phyloP scores from a whole-genome alignment of 2,329 filamentous ascomycete genomes.

The Arthrobotrys sphaeroides region DNA sequence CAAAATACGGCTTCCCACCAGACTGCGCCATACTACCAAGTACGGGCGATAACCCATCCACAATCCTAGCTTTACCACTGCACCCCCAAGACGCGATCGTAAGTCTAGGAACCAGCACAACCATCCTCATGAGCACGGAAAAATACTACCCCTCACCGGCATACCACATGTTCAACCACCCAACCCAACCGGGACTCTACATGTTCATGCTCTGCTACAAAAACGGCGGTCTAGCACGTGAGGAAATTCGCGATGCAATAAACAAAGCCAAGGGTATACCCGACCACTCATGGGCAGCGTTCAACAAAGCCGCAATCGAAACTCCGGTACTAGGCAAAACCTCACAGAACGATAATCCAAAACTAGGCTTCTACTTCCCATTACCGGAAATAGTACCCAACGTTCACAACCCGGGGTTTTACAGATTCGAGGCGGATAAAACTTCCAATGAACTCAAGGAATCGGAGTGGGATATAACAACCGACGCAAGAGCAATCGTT shows the following conservation, averaged over 20 bases:
- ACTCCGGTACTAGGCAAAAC: constrained; percentile 74
- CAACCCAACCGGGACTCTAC: constrained; percentile 86
- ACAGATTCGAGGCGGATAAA: constrained; percentile 75
- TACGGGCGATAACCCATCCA: constrained; percentile 95
- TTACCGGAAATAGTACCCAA: constrained; percentile 96
- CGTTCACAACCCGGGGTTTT: constrained; percentile 78
- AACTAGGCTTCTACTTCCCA: constrained; percentile 92
- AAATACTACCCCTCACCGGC: constrained; percentile 86
- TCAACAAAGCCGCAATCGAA: constrained; percentile 76
- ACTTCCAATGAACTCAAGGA: constrained; percentile 66
- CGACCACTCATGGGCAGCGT: constrained; percentile 75
- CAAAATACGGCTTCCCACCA: constrained; percentile 75
- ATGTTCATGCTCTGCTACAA: constrained; percentile 99
- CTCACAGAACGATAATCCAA: constrained; percentile 68
- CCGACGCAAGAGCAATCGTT: constrained; percentile 86
- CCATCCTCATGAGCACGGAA: constrained; percentile 97
- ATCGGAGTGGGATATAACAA: constrained; percentile 66
- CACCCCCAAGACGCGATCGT: constrained; percentile 91
- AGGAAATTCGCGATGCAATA: constrained; percentile 84
- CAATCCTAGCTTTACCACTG: constrained; percentile 88
- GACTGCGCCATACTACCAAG: constrained; percentile 84
- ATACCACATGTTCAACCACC: constrained; percentile 99
- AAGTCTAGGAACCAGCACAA: constrained; percentile 91
- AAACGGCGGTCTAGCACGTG: constrained; percentile 92
- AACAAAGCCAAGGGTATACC: constrained; percentile 66